These are phyloP conservation scores for Aureobasidium sp. DNA, from an alignment of 2,329 filamentous ascomycete genomes.

Conservation along the genomic window DNA sequence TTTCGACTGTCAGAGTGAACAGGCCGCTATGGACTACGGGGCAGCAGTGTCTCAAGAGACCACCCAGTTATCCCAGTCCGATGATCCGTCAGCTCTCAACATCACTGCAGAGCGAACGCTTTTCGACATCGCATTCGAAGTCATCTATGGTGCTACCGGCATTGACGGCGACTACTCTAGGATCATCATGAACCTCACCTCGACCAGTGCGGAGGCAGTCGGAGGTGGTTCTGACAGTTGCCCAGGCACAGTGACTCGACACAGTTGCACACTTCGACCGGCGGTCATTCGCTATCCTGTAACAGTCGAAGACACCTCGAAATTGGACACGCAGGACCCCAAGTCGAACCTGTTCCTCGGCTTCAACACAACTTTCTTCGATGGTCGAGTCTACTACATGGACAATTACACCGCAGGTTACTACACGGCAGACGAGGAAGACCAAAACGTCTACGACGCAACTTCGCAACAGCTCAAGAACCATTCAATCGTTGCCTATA, in stretches of 20 bases:
- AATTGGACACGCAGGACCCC: neutral
- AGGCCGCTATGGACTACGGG: constrained; percentile 17
- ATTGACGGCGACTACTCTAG: constrained; percentile 2
- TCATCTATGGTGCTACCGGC: neutral
- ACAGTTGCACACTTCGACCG: constrained; percentile 20
- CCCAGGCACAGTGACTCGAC: constrained; percentile 15
- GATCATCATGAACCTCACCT: constrained; percentile 17
- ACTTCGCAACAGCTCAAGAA: constrained; percentile 16
- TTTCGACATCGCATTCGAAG: constrained; percentile 16
- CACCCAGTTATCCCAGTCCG: neutral
- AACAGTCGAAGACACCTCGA: constrained; percentile 10
- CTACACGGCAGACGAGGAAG: neutral
- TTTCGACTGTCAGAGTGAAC: constrained; percentile 18
- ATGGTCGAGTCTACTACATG: neutral
- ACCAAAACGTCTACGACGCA: constrained; percentile 8
- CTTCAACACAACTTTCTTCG: neutral
- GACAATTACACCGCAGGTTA: neutral
- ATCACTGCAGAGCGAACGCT: neutral
- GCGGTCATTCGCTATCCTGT: constrained; percentile 22
- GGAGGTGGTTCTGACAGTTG: neutral
- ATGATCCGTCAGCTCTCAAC: neutral
- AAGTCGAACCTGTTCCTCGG: neutral
- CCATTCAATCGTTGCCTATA: constrained; percentile 16
- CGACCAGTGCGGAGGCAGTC: neutral
- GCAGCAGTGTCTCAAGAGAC: neutral